Evolutionary conservation across 2,329 filamentous ascomycete species (phyloP), one percentile per base, ranked within the genome.

Genomic region (Ophioceras dolichostomum): DNA sequence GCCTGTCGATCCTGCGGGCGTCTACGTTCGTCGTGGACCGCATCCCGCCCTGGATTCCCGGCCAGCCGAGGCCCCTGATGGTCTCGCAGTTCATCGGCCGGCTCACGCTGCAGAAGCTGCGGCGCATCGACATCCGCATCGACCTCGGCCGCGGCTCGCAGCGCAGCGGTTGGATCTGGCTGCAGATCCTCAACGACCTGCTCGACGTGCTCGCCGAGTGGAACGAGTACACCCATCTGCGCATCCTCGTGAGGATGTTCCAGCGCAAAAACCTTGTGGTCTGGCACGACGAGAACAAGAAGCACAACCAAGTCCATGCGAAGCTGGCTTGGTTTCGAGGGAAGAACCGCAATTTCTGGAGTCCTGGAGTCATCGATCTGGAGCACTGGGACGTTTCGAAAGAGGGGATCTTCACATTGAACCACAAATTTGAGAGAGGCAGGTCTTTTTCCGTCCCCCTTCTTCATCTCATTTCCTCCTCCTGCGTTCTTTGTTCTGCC

Each of bases 11-110:
- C 4, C 45, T 59, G 0, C 45, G 43, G 14, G 32, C 49, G 2
- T 45, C 44, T 9, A 32, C 43, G 17, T 47, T 60, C 31, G 40
- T 56, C 37, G 46, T 61, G 34, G 55, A 61, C 44, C 49, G 51
- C n/a, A 47, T 57, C 8, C 56, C 57, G 7, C 56, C 57, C 2
- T 58, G 54, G 51, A 36, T 52, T 10, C 49, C 53, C 41, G 49
- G 52, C 13, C 32, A 46, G 16, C 1, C 21, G 3, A 19, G 21
- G 12, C 54, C 52, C 10, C 43, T 58, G 14, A 43, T 39, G 17
- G 18, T 59, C 19, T 43, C 48, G 13, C 27, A 46, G 26, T 54
- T 60, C 34, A 48, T 60, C 26, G 41, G 48, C 38, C 44, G 31
- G 18, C n/a, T 28, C 4, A 57, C 57, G 5, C 42, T 60, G n/a